These are phyloP conservation scores for Xylaria sp. DNA, from an alignment of 2,329 filamentous ascomycete genomes.

Conservation along the genomic window DNA sequence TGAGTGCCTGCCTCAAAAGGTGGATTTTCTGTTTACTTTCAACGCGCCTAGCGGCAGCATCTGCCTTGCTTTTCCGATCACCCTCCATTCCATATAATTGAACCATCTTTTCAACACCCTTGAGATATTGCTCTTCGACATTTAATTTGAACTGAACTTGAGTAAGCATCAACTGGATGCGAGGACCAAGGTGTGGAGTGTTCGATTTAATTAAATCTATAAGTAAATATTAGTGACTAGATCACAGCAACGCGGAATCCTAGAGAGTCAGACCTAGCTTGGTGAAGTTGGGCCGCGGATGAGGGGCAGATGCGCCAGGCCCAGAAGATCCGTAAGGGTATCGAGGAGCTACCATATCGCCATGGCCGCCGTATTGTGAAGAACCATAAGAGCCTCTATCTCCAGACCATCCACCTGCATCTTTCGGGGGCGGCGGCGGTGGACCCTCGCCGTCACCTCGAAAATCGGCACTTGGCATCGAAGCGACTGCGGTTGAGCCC, in stretches of 20 bases:
- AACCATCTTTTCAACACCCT: constrained; percentile 99
- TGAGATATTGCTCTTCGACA: constrained; percentile 98
- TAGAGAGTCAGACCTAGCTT: constrained; percentile 78
- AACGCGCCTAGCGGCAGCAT: constrained; percentile 87
- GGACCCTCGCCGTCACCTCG: constrained; percentile 62
- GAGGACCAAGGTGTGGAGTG: constrained; percentile 91
- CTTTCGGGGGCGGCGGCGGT: constrained; percentile 79
- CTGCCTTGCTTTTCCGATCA: constrained; percentile 92
- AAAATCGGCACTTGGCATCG: constrained; percentile 56
- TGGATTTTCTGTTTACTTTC: constrained; percentile 99
- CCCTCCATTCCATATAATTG: constrained; percentile 97
- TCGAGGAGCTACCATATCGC: constrained; percentile 81
- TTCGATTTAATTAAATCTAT: constrained; percentile 98
- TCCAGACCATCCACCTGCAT: constrained; percentile 57
- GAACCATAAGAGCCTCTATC: constrained; percentile 72
- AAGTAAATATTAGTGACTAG: constrained; percentile 24
- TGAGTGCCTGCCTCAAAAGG: constrained; percentile 92
- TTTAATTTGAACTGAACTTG: constrained; percentile 99
- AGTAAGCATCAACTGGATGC: constrained; percentile 98
- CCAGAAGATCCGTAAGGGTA: constrained; percentile 81
- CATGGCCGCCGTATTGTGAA: constrained; percentile 67
- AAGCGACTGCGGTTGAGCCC: constrained; percentile 52
- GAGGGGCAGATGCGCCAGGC: constrained; percentile 74
- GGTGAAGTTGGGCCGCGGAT: constrained; percentile 87
- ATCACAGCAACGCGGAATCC: not conserved